Base-by-base conservation (phyloP, 2,329 filamentous ascomycete species). In the Ophiostoma ulmi region DNA sequence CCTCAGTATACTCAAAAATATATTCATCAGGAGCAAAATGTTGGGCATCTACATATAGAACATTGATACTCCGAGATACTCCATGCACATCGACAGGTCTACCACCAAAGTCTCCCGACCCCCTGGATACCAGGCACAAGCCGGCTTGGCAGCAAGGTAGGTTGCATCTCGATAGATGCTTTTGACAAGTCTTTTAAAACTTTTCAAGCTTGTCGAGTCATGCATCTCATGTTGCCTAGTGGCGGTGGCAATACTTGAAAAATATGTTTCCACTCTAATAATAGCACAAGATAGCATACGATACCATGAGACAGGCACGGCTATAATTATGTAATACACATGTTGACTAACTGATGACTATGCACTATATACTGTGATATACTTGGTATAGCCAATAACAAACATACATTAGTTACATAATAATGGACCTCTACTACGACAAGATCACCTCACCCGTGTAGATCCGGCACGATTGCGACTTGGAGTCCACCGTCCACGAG, bases 401-500 rank as follows among this genome's bases (percentile, higher is more conserved):
- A 14, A 55, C 6, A 55, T 22, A 22, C n/a, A 55, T 5, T 7
- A 26, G 26, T 7, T 22, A 55, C 20, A 55, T 22, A 22, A 22
- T 44, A 44, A 44, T 44, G 39, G 39, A 44, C 39, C 39, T 44
- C 44, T 52, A 26, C 39, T 35, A 73, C 7, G 70, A 70, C n/a
- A 74, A 72, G 17, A 69, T 4, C 4, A 74, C 35, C 67, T 74
- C 73, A 6, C 67, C 73, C 13, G 72, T 70, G n/a, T 69, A n/a
- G 58, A 73, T 73, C 5, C 36, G 13, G 55, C 70, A 74, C 67
- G 72, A 74, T 68, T 70, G 48, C 7, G 69, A 2, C 70, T 74
- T 74, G 44, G 72, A 73, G 61, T 73, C 73, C 39, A 69, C 68
- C 41, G 73, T 72, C 72, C 72, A 74, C 10, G 73, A 70, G 8